Evolutionary conservation across 257 asterid genomes (phyloP), one percentile per base, ranked within the genome.

Genomic region (Gardenia jasminoides): DNA sequence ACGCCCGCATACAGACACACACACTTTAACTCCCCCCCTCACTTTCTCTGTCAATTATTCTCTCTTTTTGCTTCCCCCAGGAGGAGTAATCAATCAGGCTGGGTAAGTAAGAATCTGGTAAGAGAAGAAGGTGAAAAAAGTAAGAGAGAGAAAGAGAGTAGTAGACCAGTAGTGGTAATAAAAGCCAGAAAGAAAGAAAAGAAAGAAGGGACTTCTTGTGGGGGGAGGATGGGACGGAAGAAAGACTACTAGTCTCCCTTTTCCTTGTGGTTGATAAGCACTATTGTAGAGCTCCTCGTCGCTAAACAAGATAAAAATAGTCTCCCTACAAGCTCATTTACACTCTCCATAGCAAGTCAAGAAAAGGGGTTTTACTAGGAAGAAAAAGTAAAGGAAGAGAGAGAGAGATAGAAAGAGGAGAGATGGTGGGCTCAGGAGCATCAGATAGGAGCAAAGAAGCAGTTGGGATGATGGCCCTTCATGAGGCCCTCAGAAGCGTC

Each of bases 381-480:
- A 80, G 77, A 36, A 81, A 67, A 62, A 39, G 83, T 52, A 82
- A 56, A 77, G 78, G 70, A 62, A 76, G 70, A 77, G 78, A 78
- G 80, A 69, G 77, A 30, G 39, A 19, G 33, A 70, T 31, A 74
- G 65, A 81, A 41, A 58, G 62, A 43, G 80, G 65, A 81, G 71
- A 84, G 83, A 94, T 96, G 99, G 99, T 96, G 96, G 99, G 99
- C 93, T 96, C 99, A 85, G 96, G 94, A 83, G 86, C 91, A 84
- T 72, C 89, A 86, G 98, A 96, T 88, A 93, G 99, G 82, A 93
- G 98, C 97, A 96, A 93, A 92, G 99, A 93, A 85, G 99, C 99
- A 75, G 99, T 92, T 75, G 99, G 99, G 88, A 93, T 96, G 99
- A 96, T 96, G 99, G 99, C 99, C 90, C 96, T 96, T 91, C 99